Conservation (phyloP, 176 grass and related monocot genomes). For the Aegilops longissima region DNA sequence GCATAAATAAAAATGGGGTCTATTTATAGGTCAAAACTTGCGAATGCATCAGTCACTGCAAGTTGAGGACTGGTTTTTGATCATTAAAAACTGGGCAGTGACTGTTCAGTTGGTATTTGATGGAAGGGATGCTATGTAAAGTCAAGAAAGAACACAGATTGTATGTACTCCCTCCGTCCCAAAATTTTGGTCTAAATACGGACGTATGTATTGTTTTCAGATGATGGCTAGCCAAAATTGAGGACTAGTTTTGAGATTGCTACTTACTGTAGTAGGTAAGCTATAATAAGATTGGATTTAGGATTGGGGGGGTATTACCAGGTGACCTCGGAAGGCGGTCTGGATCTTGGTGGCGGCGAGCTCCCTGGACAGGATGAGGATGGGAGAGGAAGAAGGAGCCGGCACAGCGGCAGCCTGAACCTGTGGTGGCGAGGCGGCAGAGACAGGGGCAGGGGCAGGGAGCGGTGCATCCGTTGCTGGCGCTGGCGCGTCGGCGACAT, state of each 20-base stretch:
- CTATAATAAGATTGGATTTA: neutral
- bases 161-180: too few relatives aligned
- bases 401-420: too few relatives aligned
- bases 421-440: neutral
- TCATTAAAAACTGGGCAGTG: neutral
- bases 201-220: neutral
- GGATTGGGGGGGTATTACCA: conserved; percentile 31
- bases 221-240: neutral
- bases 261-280: too few relatives aligned
- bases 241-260: too few relatives aligned
- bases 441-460: neutral
- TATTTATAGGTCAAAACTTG: too few relatives aligned
- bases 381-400: neutral
- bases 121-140: neutral
- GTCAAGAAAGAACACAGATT: neutral
- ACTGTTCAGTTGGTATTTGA: neutral
- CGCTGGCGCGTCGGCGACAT: neutral
- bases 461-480: neutral
- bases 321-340: conserved; percentile 59
- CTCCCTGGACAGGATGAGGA: conserved; percentile 12
- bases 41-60: too few relatives aligned
- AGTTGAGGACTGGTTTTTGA: neutral
- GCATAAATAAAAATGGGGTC: too few relatives aligned
- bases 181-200: too few relatives aligned
- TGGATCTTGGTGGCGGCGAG: conserved; percentile 67